These are phyloP conservation scores for Ogataea degrootiae DNA, from an alignment of 805 yeast genomes.

Conservation along the genomic window DNA sequence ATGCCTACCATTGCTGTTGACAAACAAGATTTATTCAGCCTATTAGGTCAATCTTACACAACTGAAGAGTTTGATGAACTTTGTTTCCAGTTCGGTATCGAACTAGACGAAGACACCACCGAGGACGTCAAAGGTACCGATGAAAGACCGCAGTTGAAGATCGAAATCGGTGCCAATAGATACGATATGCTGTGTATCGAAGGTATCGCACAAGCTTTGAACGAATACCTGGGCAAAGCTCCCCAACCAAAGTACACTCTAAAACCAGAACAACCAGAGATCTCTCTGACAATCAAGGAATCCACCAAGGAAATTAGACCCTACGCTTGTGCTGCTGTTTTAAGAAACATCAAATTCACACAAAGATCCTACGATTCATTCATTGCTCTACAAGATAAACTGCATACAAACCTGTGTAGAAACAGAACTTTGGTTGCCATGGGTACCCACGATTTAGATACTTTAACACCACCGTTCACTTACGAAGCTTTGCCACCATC, in stretches of 20 bases:
- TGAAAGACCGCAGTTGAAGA: slow-evolving; percentile 94
- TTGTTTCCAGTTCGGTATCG: slow-evolving; percentile 96
- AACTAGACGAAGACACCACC: slow-evolving; percentile 95
- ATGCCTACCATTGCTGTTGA: slow-evolving; percentile 99
- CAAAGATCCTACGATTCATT: slow-evolving; percentile 88
- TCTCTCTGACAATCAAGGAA: slow-evolving; percentile 65
- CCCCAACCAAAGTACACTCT: slow-evolving; percentile 64
- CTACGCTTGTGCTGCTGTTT: slow-evolving; percentile 90
- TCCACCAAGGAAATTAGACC: slow-evolving; percentile 79
- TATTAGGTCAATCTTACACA: slow-evolving; percentile 64
- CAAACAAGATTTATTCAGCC: slow-evolving; percentile 82
- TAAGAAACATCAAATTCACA: slow-evolving; percentile 77
- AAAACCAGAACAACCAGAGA: slow-evolving; percentile 54
- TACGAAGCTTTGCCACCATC: slow-evolving; percentile 81
- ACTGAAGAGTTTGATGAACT: slow-evolving; percentile 94
- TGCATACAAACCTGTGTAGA: slow-evolving; percentile 93
- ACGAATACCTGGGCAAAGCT: slow-evolving; percentile 75
- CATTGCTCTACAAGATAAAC: slow-evolving; percentile 92
- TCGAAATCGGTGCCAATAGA: slow-evolving; percentile 97
- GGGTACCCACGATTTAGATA: slow-evolving; percentile 95
- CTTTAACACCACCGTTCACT: slow-evolving; percentile 68
- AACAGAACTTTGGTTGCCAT: slow-evolving; percentile 96
- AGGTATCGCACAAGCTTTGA: slow-evolving; percentile 93
- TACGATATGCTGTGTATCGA: slow-evolving; percentile 97
- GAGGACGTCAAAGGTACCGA: slow-evolving; percentile 63